A percentile compares a stretch with the other conserved stretches of the same genome.
These are phyloP conservation scores for Termitomyces sp. DNA, from an alignment of 768 basidiomycete species.

Conservation along the genomic window DNA sequence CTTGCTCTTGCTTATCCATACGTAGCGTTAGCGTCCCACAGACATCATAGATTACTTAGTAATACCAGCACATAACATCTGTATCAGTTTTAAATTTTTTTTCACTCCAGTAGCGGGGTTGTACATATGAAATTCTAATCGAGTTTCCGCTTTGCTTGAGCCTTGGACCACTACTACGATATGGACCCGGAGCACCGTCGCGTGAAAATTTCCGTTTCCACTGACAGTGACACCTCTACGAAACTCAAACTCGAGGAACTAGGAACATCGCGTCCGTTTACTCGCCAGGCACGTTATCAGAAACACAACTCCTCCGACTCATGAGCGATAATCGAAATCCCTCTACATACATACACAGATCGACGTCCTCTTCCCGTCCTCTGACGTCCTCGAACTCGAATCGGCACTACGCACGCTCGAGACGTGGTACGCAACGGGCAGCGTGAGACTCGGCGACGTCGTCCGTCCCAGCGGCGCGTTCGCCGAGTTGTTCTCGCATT, in stretches of 20 bases:
- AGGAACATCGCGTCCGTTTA: conserved; percentile 43
- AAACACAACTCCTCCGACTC: no score
- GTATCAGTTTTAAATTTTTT: conserved; percentile 11
- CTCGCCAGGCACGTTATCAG: conserved; percentile 45
- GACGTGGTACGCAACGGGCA: conserved; percentile 40
- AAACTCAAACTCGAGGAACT: conserved; percentile 32
- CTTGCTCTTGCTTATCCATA: no score
- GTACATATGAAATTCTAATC: conserved; percentile 7
- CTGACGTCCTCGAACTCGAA: conserved; percentile 35
- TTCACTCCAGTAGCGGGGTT: conserved; percentile 2
- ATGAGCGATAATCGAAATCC: no score
- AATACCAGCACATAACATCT: conserved; percentile 7
- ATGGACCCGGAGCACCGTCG: conserved; percentile 14
- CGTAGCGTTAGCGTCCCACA: conserved; percentile 4
- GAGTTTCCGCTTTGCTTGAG: not conserved
- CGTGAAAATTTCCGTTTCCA: conserved; percentile 11
- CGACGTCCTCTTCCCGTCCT: conserved; percentile 56
- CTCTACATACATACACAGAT: no score
- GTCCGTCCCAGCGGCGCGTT: conserved; percentile 20
- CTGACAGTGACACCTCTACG: conserved; percentile 5
- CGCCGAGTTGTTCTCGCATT: not conserved
- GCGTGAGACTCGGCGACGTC: conserved; percentile 36
- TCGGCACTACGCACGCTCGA: conserved; percentile 33
- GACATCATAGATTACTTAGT: conserved; percentile 12
- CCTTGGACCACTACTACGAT: not conserved